These are phyloP conservation scores for Fusarium decemcellulare DNA, from an alignment of 2,329 filamentous ascomycete genomes.

Conservation along the genomic window DNA sequence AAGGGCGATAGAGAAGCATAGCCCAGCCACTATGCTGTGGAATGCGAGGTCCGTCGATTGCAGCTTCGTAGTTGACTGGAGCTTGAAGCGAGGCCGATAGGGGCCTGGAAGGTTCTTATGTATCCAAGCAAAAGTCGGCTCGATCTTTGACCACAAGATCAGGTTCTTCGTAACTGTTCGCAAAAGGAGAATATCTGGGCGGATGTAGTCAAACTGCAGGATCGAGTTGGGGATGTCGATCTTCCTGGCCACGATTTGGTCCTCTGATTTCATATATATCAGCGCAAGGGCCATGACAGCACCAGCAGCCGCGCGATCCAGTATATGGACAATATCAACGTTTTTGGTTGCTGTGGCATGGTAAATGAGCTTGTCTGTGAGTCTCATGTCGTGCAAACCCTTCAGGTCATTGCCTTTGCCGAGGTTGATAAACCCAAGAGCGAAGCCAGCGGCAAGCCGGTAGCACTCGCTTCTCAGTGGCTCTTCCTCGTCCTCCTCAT, in stretches of 20 bases:
- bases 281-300: slow-evolving; percentile 91
- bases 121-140: slow-evolving; percentile 82
- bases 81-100: slow-evolving; percentile 74
- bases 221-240: slow-evolving; percentile 93
- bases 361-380: slow-evolving; percentile 88
- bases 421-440: slow-evolving; percentile 94
- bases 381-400: slow-evolving; percentile 92
- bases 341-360: slow-evolving; percentile 92
- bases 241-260: slow-evolving; percentile 88
- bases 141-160: slow-evolving; percentile 92
- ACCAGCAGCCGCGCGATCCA: slow-evolving; percentile 94
- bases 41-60: slow-evolving; percentile 90
- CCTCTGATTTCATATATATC: slow-evolving; percentile 98
- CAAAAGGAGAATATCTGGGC: slow-evolving; percentile 92
- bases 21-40: slow-evolving; percentile 90
- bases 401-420: slow-evolving; percentile 90
- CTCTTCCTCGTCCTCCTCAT: slow-evolving; percentile 85
- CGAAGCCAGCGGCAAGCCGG: slow-evolving; percentile 91
- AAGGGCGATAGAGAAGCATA: slow-evolving; percentile 85
- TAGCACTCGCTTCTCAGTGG: slow-evolving; percentile 95
- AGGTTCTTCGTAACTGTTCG: slow-evolving; percentile 91
- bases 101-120: slow-evolving; percentile 77
- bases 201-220: slow-evolving; percentile 94
- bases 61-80: slow-evolving; percentile 73
- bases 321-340: slow-evolving; percentile 90